These are phyloP conservation scores for Neofusicoccum umdonicola DNA, from an alignment of 2,329 filamentous ascomycete genomes.

Conservation along the genomic window DNA sequence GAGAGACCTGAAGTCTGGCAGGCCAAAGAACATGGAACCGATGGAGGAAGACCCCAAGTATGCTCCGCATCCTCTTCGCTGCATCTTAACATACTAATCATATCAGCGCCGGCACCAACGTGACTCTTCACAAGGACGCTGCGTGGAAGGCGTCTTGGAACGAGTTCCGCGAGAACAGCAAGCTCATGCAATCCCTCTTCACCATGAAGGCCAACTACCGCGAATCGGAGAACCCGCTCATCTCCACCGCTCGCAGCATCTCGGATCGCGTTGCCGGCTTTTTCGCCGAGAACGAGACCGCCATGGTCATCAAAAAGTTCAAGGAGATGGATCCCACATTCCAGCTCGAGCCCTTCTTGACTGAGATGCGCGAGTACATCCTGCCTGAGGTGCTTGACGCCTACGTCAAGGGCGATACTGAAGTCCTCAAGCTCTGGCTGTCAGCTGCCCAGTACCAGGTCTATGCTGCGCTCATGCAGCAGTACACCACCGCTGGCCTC, in stretches of 20 bases:
- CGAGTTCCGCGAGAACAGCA: slow-evolving; percentile 87
- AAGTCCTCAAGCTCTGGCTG: slow-evolving; percentile 90
- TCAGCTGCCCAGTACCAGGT: slow-evolving; percentile 95
- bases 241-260: slow-evolving; percentile 89
- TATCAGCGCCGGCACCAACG: slow-evolving; percentile 80
- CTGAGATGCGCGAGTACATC: slow-evolving; percentile 96
- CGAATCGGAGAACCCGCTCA: slow-evolving; percentile 94
- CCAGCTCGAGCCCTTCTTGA: slow-evolving; percentile 90
- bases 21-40: slow-evolving; percentile 35
- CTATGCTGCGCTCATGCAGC: slow-evolving; percentile 93
- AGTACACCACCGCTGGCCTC: slow-evolving; percentile 89
- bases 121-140: slow-evolving; percentile 94
- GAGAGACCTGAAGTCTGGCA: slow-evolving; percentile 56
- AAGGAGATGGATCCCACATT: slow-evolving; percentile 92
- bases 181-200: slow-evolving; percentile 84
- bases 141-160: slow-evolving; percentile 99
- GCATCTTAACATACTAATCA: slow-evolving; percentile 30
- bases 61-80: slow-evolving; percentile 38
- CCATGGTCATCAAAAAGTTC: slow-evolving; percentile 97
- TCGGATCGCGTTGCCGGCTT: slow-evolving; percentile 91
- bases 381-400: slow-evolving; percentile 95
- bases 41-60: slow-evolving; percentile 55
- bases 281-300: slow-evolving; percentile 98
- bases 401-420: slow-evolving; percentile 93
- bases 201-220: slow-evolving; percentile 83